Base-by-base conservation (phyloP, 2,329 filamentous ascomycete species). In the Fusarium sp. region DNA sequence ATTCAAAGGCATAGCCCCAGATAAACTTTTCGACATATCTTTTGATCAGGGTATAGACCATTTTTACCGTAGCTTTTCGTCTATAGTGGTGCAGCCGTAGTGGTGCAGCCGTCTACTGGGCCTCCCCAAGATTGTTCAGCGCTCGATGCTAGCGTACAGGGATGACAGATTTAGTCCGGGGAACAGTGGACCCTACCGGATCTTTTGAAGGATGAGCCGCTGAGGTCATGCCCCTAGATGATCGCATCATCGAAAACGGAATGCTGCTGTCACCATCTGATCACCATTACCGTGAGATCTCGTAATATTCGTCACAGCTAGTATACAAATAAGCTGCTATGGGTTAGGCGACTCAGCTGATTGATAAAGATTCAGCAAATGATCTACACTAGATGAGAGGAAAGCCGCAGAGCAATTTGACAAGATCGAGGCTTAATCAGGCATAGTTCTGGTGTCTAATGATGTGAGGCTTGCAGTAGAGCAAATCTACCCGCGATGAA, bases 311-410 rank as follows among this genome's bases (percentile, higher is more conserved):
- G 21, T 33, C 46, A 49, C 29, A 10, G 21, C 29, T 33, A 33
- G 16, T 18, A 10, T 21, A 3, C 4, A 35, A 1, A 8, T 15
- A 6, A 7, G 0, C 29, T 8, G 46, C 3, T 10, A 10, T 23
- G 2, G 3, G n/a, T 23, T 49, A 49, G 29, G 1, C 10, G 3
- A 33, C 21, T 19, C 3, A 7, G 29, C 4, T 33, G n/a, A 49
- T 23, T 5, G 16, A 49, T 2, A n/a, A 49, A 0, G 3, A 23
- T 19, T 11, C 11, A 10, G 21, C 2, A 31, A 18, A 31, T 12
- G 15, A 31, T n/a, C 21, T 7, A 18, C 0, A 0, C 21, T 18
- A 4, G 21, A 10, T 31, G 16, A 5, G 15, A 23, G 21, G 16
- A 33, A 49, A 23, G 4, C 2, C 3, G 8, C 2, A 2, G 23